Evolutionary conservation across 1,284 basidiomycete species (phyloP), one percentile per base, ranked within the genome.

Genomic region (Leucoagaricus sp.): DNA sequence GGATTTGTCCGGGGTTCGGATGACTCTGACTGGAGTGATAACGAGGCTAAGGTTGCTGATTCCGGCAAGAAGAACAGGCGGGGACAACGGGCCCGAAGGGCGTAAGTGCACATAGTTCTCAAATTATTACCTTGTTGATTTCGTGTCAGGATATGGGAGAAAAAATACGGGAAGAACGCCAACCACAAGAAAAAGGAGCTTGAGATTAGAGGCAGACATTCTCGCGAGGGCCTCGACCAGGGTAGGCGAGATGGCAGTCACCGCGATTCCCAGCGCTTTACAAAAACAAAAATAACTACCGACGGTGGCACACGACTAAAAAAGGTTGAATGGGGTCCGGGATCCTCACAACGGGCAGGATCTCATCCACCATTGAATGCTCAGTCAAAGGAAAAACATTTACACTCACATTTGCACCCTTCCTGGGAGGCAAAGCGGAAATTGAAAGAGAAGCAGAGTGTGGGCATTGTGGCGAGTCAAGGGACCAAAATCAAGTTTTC

Each of bases 391-490:
- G 34, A 4, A 4, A 58, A 70, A 15, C 73, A 78, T 54, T 77
- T 73, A 60, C 76, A 78, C 55, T 77, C 73, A 60, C 76, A 81
- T 28, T 63, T 95, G 56, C 95, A 97, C 74, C 95, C 94, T 1
- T 94, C 92, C 17, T 97, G 95, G 94, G 91, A 92, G 72, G 94
- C 94, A 3, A 96, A 95, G 72, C 81, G 80, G 71, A 84, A 84
- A 67, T 72, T 89, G 58, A 91, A 89, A 69, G 87, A 90, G 72
- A 83, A 79, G 70, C 74, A 81, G 58, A 76, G 72, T 52, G 75
- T 73, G 15, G 72, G 72, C 7, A 85, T 89, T 49, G 65, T 85
- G 26, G 78, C 83, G 41, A 75, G 84, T 54, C 81, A 83, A 68
- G 87, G 87, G 33, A 87, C 78, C 63, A 88, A 88, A 72, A 87